Base-by-base conservation (phyloP, 768 basidiomycete genomes). In the Lepiota brunneoincarnata region DNA sequence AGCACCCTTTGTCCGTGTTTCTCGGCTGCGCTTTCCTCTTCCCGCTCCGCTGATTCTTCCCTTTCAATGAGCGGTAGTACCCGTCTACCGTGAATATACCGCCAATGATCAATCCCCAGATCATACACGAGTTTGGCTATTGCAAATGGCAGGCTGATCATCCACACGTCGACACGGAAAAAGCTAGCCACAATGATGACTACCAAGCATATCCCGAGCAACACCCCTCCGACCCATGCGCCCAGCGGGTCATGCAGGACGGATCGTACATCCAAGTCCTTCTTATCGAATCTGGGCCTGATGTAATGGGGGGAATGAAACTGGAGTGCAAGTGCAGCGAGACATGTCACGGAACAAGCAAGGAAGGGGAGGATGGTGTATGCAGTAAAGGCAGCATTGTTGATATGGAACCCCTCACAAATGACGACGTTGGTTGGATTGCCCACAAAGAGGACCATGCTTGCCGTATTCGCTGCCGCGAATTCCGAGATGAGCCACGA, bases 391-490 rank as follows among this genome's bases (percentile, higher is more conserved):
- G 83, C 81, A 7, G 81, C 79, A 59, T 91, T 89, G 46, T 88
- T 86, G 42, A 96, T 77, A 4, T 73, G 64, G 65, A 97, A 93
- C 0, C 92, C 91, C 49, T 91, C 92, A 45, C 91, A 89, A 20
- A 97, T 83, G 43, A 98, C 89, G 20, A 97, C 85, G 62, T 98
- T 98, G 1, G 96, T 98, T 1, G 91, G 93, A 64, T 98, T 98
- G 0, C 89, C 89, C 1, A 93, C 87, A 44, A 97, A 91, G 1
- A 85, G 65, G 21, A 81, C 80, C 79, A 86, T 83, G 58, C 81
- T 83, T 7, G 84, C 88, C 7, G 89, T 88, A 66, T 92, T 93
- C 3, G 88, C 90, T 0, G 85, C 86, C 0, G 86, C 83, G 60
- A 90, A 90, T 56, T 89, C 86, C 9, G 86, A 76, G 56, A 88